Evolutionary conservation across 495 filamentous ascomycete species (phyloP).

Genomic region (Letharia columbiana): DNA sequence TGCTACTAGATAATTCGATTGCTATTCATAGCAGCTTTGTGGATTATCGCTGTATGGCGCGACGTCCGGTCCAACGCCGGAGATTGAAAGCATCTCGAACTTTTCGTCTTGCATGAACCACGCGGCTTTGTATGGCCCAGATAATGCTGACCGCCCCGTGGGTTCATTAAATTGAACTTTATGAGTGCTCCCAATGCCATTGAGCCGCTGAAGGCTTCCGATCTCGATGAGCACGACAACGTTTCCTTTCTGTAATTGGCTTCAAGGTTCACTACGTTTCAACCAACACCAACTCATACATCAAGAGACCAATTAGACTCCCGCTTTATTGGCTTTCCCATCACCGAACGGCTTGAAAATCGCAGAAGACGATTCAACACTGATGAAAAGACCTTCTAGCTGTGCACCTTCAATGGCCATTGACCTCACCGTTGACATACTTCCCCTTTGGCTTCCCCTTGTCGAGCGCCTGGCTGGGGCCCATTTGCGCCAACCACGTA

Average conservation of each 20-base stretch:
- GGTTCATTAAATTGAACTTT: neutral
- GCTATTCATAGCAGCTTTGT: neutral
- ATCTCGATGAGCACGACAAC: neutral
- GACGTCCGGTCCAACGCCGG: neutral
- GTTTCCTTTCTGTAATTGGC: neutral
- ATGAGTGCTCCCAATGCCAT: neutral
- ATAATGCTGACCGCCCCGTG: neutral
- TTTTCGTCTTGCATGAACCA: neutral
- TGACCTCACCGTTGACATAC: neutral
- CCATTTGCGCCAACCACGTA: constrained; percentile 53
- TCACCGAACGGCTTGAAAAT: neutral
- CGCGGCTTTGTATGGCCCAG: neutral
- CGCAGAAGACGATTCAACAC: neutral
- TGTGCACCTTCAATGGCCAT: neutral
- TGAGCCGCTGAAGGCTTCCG: neutral
- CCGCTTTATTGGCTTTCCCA: neutral
- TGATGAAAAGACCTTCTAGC: neutral
- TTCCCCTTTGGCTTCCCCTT: neutral
- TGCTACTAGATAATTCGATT: neutral
- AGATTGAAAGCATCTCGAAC: neutral
- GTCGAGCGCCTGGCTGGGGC: neutral
- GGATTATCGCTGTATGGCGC: neutral
- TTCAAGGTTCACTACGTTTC: neutral
- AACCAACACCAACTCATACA: neutral
- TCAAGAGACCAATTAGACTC: neutral